Base-by-base conservation (phyloP, 257 asterid species). In the Solanum chmielewskii region DNA sequence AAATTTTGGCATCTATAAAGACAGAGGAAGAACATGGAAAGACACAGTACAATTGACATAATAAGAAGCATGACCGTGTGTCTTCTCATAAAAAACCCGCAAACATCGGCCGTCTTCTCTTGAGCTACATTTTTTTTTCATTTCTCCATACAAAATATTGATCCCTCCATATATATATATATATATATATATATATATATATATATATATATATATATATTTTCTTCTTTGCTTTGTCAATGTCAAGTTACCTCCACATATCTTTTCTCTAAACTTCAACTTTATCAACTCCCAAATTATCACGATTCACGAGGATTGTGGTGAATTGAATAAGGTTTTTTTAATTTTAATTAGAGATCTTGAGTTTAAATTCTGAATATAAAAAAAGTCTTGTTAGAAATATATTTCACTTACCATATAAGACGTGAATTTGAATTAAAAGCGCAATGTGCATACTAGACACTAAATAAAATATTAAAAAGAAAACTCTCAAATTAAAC, bases 51-150 rank as follows among this genome's bases (percentile, higher is more conserved):
- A 59, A 59, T 59, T 20, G 68, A 59, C 35, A 66, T 66, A 11
- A 76, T 23, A n/a, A 76, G 60, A 35, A 69, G 85, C 69, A 77
- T 68, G 82, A 83, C 75, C 60, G 88, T 87, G 15, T 81, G 62
- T 68, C 83, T 71, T 33, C 68, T 16, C 49, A 18, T 62, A 18
- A 83, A 45, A 88, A 90, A 90, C 90, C 90, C 90, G 87, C 33
- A 18, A 88, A 77, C 49, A 59, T 25, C 89, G 90, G 89, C 29
- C 64, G 89, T 83, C 89, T 86, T 86, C 86, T 90, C 70, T 75
- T 69, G 49, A 23, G 66, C 84, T 27, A 23, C 23, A 77, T 44
- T 3, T 77, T 16, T 6, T 42, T 12, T 52, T n/a, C 83, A 76
- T 42, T 41, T 76, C 83, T 27, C n/a, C 39, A 14, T 77, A 77